Evolutionary conservation across 495 filamentous ascomycete species (phyloP), one percentile per base, ranked within the genome.

Genomic region (Neurospora hispaniola): DNA sequence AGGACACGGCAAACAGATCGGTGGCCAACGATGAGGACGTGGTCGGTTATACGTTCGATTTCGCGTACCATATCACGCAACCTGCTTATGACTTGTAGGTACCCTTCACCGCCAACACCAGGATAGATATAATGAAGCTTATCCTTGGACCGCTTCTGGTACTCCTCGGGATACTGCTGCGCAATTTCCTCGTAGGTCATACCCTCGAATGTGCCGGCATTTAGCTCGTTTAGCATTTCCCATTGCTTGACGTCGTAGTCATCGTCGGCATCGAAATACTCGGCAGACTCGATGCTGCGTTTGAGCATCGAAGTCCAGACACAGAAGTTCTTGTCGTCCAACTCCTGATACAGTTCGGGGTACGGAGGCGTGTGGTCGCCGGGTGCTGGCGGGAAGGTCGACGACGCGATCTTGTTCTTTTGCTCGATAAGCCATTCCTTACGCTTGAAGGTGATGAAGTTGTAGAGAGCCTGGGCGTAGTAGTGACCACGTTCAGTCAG

Each of bases 281-380:
- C 87, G 0, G 92, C 93, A 2, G 94, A 94, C 76, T 96, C 87
- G 69, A 95, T 87, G 70, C 91, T 92, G 68, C 96, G 90, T 76
- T 92, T 90, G 76, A 99, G 89, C 95, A 98, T 98, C 12, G 92
- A 96, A 12, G 95, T 97, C 96, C 96, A 99, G 35, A 99, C 92
- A 80, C 96, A 99, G 80, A 97, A 98, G 77, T 94, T 96, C 83
- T 96, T 97, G 35, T 90, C 88, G 44, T 88, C 82, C 7, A 89
- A 84, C 39, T 88, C 87, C 41, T 87, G 82, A 71, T 82, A 81
- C 77, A 93, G 91, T 73, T 96, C 91, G 0, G 96, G 96, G 78
- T 98, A 98, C 9, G 96, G 96, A 2, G 96, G 96, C 20, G 96
- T 98, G 75, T 90, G 91, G 79, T 98, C 94, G 72, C 96, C 96